Evolutionary conservation across 148 eudicot species (phyloP), one percentile per base, ranked within the genome.

Genomic region (Salicornia ramosissima): DNA sequence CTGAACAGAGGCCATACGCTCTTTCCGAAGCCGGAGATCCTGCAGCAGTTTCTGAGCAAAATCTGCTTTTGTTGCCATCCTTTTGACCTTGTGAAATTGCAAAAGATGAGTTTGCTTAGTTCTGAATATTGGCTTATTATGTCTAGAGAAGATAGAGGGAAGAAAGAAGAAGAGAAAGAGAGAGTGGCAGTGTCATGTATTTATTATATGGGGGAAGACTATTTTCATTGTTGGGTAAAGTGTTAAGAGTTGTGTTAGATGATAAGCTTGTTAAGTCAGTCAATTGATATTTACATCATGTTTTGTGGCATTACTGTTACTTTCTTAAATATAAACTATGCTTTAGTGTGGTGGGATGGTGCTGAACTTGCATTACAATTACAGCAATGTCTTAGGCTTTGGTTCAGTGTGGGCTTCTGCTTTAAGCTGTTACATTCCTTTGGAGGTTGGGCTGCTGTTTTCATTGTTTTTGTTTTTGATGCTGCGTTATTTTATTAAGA

Each of bases 11-110:
- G 87, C 81, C 91, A 95, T 82, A 21, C 84, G 85, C 71, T 95
- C 82, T 73, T 87, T 95, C 31, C 96, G 70, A 45, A 68, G 65
- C 24, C 85, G 83, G 45, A 95, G 96, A 79, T 95, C 99, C 45
- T 50, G 63, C 52, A 95, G 85, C 74, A 95, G 87, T 77, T 95
- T 95, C 81, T 95, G 97, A 2, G 96, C 90, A 57, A 95, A 89
- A 57, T 95, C 97, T 0, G 99, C 75, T 42, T 84, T 87, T 5
- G 86, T 66, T 0, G 85, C 81, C 96, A 92, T 92, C 47, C 18
- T 59, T 26, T 25, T 26, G 25, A 65, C 51, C 60, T 52, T 56
- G n/a, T n/a, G 60, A 50, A 64, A 24, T n/a, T 2, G 50, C 40
- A 36, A 13, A 42, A 47, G 36, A 22, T 50, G 71, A 60, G 49